A percentile compares a stretch with the other conserved stretches of the same genome.
phyloP scores from a whole-genome alignment of 2,329 filamentous ascomycete genomes.

The Neofusicoccum kwambonambiense region DNA sequence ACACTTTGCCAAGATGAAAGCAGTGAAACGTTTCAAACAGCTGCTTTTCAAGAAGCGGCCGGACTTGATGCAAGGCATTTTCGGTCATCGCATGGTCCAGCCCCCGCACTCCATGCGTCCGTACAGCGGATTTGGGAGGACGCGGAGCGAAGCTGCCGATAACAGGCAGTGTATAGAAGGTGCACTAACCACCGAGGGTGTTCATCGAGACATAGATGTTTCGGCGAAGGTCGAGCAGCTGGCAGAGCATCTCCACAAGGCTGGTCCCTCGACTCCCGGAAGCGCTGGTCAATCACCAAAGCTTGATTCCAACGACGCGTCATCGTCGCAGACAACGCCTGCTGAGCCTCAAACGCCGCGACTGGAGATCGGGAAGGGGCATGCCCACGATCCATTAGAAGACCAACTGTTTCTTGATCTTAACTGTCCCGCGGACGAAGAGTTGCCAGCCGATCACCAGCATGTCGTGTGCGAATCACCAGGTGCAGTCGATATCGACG shows the following conservation, averaged over 20 bases:
- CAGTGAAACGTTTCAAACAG: slow-evolving; percentile 82
- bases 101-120: slow-evolving; percentile 55
- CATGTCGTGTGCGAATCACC: slow-evolving; percentile 78
- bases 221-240: slow-evolving; percentile 31
- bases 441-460: slow-evolving; percentile 34
- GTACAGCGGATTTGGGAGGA: slow-evolving; percentile 33
- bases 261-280: not conserved
- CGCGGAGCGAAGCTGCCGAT: slow-evolving; percentile 52
- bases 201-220: slow-evolving; percentile 49
- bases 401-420: slow-evolving; percentile 73
- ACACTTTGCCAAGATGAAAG: slow-evolving; percentile 66
- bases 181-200: slow-evolving; percentile 53
- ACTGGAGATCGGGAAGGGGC: slow-evolving; percentile 45
- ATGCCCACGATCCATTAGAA: slow-evolving; percentile 63
- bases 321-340: not conserved
- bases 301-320: slow-evolving; percentile 8
- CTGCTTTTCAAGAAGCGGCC: slow-evolving; percentile 61
- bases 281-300: slow-evolving; percentile 2
- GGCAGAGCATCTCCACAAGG: slow-evolving; percentile 26
- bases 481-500: slow-evolving; percentile 76
- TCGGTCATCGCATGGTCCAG: slow-evolving; percentile 59
- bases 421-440: slow-evolving; percentile 56
- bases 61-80: slow-evolving; percentile 56
- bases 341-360: slow-evolving; percentile 2
- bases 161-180: slow-evolving; percentile 51